phyloP scores from a whole-genome alignment of 129 eudicot species.

The Erigeron canadensis region DNA sequence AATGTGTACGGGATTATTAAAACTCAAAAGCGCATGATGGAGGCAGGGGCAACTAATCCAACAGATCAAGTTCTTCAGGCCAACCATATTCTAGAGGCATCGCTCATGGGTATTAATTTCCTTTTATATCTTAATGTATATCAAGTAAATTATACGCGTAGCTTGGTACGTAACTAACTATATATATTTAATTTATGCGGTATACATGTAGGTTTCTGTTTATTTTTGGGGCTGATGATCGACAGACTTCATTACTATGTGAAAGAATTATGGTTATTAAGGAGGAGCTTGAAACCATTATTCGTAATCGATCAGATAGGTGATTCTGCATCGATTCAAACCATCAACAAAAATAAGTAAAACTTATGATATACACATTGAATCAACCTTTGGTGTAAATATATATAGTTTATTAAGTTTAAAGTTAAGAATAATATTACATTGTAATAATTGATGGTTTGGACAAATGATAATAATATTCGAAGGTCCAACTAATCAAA shows the following conservation, averaged over 20 bases:
- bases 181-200: background rate
- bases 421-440: background rate
- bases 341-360: slow-evolving; percentile 35
- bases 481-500: background rate
- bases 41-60: slow-evolving; percentile 47
- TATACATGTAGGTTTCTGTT: slow-evolving; percentile 53
- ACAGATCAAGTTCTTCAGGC: slow-evolving; percentile 72
- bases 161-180: slow-evolving; percentile 7
- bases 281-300: slow-evolving; percentile 55
- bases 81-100: slow-evolving; percentile 58
- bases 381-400: slow-evolving; percentile 20
- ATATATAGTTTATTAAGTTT: background rate
- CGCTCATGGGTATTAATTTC: slow-evolving; percentile 69
- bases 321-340: slow-evolving; percentile 28
- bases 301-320: slow-evolving; percentile 34
- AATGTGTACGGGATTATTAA: slow-evolving; percentile 28
- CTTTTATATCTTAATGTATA: background rate
- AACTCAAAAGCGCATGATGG: slow-evolving; percentile 38
- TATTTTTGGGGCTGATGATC: slow-evolving; percentile 67
- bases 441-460: no score
- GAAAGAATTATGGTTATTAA: slow-evolving; percentile 54
- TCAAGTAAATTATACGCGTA: background rate
- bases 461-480: background rate
- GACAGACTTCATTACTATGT: slow-evolving; percentile 85
- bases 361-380: slow-evolving; percentile 19